Percentiles rank a stretch among this genome's conserved stretches.
These are phyloP conservation scores for Zizania palustris DNA, from an alignment of 202 grass and related monocot species.

Conservation along the genomic window DNA sequence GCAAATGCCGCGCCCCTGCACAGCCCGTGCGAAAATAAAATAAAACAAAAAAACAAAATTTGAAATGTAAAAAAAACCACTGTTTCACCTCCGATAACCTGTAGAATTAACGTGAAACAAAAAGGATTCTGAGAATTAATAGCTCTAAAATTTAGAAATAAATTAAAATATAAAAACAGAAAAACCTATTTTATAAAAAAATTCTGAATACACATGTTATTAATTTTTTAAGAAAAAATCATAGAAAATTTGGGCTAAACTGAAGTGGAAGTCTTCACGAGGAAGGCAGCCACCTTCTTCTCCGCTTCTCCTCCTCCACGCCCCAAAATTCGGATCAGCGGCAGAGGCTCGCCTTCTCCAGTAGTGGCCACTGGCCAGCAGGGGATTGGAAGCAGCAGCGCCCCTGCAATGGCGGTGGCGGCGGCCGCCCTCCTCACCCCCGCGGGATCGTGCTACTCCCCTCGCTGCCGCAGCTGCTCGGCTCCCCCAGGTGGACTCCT, in stretches of 20 bases:
- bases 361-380: background rate
- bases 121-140: too few species aligned
- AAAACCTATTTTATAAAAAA: too few species aligned
- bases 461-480: conserved; percentile 2
- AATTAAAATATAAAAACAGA: too few species aligned
- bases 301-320: background rate
- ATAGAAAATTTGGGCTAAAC: background rate
- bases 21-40: too few species aligned
- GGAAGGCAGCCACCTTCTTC: conserved; percentile 3
- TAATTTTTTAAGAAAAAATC: too few species aligned
- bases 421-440: background rate
- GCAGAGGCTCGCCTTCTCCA: background rate
- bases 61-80: too few species aligned
- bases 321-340: conserved; percentile 25
- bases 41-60: too few species aligned
- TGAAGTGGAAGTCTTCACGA: conserved; percentile 4
- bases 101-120: too few species aligned
- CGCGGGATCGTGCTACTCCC: background rate
- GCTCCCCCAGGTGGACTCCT: background rate
- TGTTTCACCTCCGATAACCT: too few species aligned
- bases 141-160: too few species aligned
- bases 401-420: background rate
- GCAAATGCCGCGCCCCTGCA: too few species aligned
- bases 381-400: background rate
- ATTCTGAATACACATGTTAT: too few species aligned